Evolutionary conservation across 2,329 filamentous ascomycete species (phyloP).

Genomic region (Penicillium sp.): DNA sequence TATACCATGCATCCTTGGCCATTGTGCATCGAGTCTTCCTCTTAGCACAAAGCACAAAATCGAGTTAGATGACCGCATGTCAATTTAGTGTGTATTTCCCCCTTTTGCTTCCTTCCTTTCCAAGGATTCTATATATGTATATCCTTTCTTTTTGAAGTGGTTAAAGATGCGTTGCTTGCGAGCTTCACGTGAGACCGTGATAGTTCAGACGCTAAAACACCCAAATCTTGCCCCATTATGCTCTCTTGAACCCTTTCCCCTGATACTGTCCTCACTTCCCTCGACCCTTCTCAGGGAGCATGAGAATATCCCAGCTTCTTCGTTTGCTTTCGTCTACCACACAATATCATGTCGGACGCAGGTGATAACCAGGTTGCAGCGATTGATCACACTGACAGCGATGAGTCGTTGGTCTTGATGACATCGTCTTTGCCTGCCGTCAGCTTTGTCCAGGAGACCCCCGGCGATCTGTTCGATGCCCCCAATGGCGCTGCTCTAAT

Average conservation of each 20-base stretch:
- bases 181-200: neutral
- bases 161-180: neutral
- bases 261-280: neutral
- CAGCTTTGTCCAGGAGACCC: conserved; percentile 28
- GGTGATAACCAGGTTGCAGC: neutral
- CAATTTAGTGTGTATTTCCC: neutral
- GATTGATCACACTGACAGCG: neutral
- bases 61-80: neutral
- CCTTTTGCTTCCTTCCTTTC: neutral
- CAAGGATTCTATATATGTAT: neutral
- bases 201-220: neutral
- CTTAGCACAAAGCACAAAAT: neutral
- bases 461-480: conserved; percentile 55
- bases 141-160: neutral
- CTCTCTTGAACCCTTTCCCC: neutral
- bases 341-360: neutral
- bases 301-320: neutral
- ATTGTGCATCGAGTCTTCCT: neutral
- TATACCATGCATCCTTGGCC: neutral
- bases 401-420: neutral
- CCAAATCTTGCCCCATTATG: no score
- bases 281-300: neutral
- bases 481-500: conserved; percentile 53
- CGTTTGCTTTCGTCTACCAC: neutral
- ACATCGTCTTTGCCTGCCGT: neutral